These are phyloP conservation scores for Acanthamoeba sp. DNA, from an alignment of 208 protist species.

Conservation along the genomic window DNA sequence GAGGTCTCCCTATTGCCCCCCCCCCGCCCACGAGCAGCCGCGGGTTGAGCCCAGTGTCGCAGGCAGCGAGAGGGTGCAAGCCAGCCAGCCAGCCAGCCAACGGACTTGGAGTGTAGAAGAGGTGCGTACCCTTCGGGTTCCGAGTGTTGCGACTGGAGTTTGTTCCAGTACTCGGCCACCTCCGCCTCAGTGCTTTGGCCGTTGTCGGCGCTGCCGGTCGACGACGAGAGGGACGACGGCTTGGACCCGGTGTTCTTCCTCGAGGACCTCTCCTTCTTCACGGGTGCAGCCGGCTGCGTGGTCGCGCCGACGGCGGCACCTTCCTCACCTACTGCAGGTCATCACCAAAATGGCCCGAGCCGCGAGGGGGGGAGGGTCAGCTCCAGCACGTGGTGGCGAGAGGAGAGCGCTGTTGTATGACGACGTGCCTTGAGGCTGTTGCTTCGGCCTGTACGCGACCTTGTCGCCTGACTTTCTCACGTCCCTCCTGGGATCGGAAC, in stretches of 20 bases:
- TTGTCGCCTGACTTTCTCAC: neutral
- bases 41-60: no score
- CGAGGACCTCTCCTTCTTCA: neutral
- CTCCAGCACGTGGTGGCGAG: no score
- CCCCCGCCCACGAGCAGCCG: neutral
- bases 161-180: conserved; percentile 20
- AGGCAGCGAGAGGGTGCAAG: no score
- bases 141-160: neutral
- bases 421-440: neutral
- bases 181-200: neutral
- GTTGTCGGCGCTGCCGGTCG: neutral
- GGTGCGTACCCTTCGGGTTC: neutral
- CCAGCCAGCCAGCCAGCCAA: neutral
- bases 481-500: neutral
- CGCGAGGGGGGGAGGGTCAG: no score
- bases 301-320: neutral
- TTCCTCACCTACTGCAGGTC: neutral
- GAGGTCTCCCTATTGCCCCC: no score
- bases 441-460: conserved; percentile 14
- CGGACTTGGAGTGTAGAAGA: neutral
- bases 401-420: no score
- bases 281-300: neutral
- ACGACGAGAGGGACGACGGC: neutral
- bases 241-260: neutral
- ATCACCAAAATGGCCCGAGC: neutral